phyloP scores from a whole-genome alignment of 441 rosid species.

The Melastoma candidum region DNA sequence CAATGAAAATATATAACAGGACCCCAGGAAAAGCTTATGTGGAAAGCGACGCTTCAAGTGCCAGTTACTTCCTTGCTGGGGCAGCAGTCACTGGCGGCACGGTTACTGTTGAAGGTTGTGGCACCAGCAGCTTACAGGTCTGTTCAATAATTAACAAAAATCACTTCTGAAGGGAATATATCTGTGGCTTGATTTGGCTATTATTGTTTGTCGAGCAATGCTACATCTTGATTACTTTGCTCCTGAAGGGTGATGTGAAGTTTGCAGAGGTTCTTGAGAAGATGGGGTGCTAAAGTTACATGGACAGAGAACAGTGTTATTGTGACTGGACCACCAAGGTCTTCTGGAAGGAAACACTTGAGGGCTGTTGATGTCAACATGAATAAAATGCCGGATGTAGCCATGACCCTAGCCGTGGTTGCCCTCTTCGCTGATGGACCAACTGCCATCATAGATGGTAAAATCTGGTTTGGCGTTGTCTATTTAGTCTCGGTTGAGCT shows the following conservation, averaged over 20 bases:
- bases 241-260: slow-evolving; percentile 74
- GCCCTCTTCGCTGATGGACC: slow-evolving; percentile 93
- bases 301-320: slow-evolving; percentile 91
- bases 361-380: slow-evolving; percentile 79
- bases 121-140: slow-evolving; percentile 93
- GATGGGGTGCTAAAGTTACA: slow-evolving; percentile 83
- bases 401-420: slow-evolving; percentile 96
- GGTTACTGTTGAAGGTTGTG: slow-evolving; percentile 93
- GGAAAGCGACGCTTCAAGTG: slow-evolving; percentile 99
- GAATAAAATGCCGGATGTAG: slow-evolving; percentile 99
- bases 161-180: slow-evolving; percentile 1
- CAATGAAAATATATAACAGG: slow-evolving; percentile 32
- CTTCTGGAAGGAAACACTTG: slow-evolving; percentile 62
- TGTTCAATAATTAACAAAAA: background rate
- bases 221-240: background rate
- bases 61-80: slow-evolving; percentile 96
- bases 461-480: background rate
- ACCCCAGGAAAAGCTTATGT: slow-evolving; percentile 86
- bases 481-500: background rate
- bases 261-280: slow-evolving; percentile 90
- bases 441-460: slow-evolving; percentile 95
- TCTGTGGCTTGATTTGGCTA: background rate
- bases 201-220: background rate
- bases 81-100: slow-evolving; percentile 97
- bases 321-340: slow-evolving; percentile 74